phyloP scores from a whole-genome alignment of 176 grass and related monocot species.

The Cenchrus fungigraminus region DNA sequence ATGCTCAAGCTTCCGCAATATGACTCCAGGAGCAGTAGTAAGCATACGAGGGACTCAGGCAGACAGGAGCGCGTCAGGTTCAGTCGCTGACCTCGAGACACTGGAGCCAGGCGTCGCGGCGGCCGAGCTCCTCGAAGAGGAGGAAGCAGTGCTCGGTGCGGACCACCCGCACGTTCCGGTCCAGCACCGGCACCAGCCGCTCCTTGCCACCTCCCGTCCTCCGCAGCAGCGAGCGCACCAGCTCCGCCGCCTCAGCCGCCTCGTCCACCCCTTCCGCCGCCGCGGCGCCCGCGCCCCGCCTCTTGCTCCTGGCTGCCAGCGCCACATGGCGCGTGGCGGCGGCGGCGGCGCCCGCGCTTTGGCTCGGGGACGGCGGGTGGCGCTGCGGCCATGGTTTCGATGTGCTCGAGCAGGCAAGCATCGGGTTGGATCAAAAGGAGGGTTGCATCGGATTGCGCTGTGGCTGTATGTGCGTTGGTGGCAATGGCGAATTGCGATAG shows the following conservation, averaged over 20 bases:
- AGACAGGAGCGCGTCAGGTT: not conserved
- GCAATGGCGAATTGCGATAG: constrained; percentile 32
- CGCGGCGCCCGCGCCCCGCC: constrained; percentile 37
- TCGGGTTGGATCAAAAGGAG: constrained; percentile 1
- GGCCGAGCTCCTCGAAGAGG: constrained; percentile 93
- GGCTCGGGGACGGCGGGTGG: not conserved
- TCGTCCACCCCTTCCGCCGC: constrained; percentile 15
- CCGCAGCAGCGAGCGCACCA: constrained; percentile 65
- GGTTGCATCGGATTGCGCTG: not conserved
- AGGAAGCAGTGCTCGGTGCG: constrained; percentile 90
- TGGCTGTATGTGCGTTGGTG: not conserved
- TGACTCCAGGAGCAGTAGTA: not conserved
- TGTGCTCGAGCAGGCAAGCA: constrained; percentile 48
- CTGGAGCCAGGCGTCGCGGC: constrained; percentile 78
- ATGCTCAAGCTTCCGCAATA: not conserved
- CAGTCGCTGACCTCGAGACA: constrained; percentile 69
- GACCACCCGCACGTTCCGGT: constrained; percentile 78
- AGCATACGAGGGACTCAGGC: not conserved
- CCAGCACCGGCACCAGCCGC: constrained; percentile 62
- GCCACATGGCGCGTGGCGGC: constrained; percentile 22
- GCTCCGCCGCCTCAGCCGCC: constrained; percentile 54
- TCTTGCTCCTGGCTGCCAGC: constrained; percentile 32
- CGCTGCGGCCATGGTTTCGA: constrained; percentile 40
- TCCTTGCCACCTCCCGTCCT: constrained; percentile 70
- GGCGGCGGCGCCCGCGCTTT: not conserved